phyloP scores from a whole-genome alignment of 768 basidiomycete species.

The Lactarius akahatsu region DNA sequence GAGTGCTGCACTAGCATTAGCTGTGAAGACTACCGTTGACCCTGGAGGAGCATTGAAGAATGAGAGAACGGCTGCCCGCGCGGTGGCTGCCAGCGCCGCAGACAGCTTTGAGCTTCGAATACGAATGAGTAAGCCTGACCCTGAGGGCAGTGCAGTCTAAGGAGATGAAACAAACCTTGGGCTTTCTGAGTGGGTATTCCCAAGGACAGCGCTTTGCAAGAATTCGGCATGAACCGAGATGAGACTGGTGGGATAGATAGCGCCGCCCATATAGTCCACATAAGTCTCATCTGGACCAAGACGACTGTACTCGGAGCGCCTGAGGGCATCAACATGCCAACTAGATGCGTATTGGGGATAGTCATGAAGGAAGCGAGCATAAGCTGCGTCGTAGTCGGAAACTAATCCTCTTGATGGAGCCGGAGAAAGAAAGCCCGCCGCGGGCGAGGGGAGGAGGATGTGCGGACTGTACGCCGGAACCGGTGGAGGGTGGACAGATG shows the following conservation, averaged over 20 bases:
- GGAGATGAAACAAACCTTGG: slow-evolving; percentile 52
- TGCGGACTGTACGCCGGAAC: slow-evolving; percentile 5
- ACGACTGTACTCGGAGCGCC: slow-evolving; percentile 54
- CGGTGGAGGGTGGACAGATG: slow-evolving; percentile 7
- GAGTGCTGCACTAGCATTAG: slow-evolving; percentile 76
- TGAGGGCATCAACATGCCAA: slow-evolving; percentile 68
- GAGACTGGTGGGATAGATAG: slow-evolving; percentile 76
- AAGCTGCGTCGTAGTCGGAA: slow-evolving; percentile 21
- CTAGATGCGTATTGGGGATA: slow-evolving; percentile 61
- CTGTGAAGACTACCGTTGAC: slow-evolving; percentile 79
- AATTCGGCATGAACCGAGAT: slow-evolving; percentile 70
- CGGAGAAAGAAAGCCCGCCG: slow-evolving; percentile 25
- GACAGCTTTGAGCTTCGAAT: slow-evolving; percentile 65
- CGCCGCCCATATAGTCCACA: slow-evolving; percentile 85
- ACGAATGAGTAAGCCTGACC: neutral
- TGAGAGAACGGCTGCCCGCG: slow-evolving; percentile 67
- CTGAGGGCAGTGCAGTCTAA: neutral
- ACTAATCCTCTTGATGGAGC: neutral
- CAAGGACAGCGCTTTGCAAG: slow-evolving; percentile 63
- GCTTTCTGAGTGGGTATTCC: slow-evolving; percentile 83
- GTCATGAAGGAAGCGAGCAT: slow-evolving; percentile 27
- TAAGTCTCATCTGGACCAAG: slow-evolving; percentile 64
- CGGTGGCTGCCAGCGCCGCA: slow-evolving; percentile 61
- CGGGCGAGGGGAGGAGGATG: slow-evolving; percentile 25
- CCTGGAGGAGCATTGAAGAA: slow-evolving; percentile 76